phyloP scores from a whole-genome alignment of 176 grass and related monocot genomes.

The Thinopyrum elongatum region DNA sequence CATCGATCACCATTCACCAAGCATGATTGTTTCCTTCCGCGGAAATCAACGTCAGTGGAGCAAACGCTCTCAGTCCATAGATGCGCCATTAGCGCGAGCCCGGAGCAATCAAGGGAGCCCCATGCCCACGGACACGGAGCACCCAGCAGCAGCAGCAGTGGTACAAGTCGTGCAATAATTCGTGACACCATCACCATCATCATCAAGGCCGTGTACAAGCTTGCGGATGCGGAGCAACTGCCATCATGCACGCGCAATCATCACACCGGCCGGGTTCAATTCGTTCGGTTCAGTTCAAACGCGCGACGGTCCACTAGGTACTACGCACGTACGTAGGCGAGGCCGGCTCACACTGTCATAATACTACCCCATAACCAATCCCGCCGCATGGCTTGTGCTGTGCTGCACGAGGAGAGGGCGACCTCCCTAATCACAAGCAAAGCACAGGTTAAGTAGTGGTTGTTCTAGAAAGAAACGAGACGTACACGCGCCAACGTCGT shows the following conservation, averaged over 20 bases:
- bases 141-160: too few relatives aligned
- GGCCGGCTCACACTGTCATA: not conserved
- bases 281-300: not conserved
- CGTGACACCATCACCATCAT: not conserved
- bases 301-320: not conserved
- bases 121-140: not conserved
- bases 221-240: not conserved
- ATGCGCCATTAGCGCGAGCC: not conserved
- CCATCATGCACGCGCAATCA: constrained; percentile 24
- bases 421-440: not conserved
- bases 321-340: not conserved
- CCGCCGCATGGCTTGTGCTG: constrained; percentile 8
- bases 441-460: not conserved
- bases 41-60: not conserved
- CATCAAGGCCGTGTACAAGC: not conserved
- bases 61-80: not conserved
- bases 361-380: not conserved
- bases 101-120: not conserved
- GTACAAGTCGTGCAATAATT: not conserved
- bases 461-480: not conserved
- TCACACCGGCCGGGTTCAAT: not conserved
- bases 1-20: not conserved
- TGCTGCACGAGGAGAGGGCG: constrained; percentile 12
- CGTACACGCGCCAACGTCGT: not conserved
- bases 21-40: not conserved